A percentile compares a stretch with the other conserved stretches of the same genome.
Evolutionary conservation across 1,139 yeast genomes (phyloP).

Genomic region (Magnusiomyces sp.): DNA sequence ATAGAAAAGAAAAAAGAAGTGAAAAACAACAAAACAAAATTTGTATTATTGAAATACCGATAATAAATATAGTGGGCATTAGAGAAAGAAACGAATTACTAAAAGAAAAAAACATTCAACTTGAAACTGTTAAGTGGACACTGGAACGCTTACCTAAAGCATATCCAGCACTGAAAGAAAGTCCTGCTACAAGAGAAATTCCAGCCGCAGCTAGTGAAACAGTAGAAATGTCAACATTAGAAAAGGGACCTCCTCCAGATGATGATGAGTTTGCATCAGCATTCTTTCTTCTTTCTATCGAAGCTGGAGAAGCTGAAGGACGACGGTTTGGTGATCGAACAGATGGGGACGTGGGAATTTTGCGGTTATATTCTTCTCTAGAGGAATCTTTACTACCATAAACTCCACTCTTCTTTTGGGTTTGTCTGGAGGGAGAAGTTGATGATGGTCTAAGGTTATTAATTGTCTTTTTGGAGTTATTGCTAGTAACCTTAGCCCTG

Average conservation of each 20-base stretch:
- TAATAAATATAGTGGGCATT: no score
- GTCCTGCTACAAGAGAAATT: conserved; percentile 25
- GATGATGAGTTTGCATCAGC: background rate
- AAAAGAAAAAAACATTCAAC: conserved; percentile 1
- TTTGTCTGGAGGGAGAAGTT: no score
- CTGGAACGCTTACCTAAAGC: conserved; percentile 21
- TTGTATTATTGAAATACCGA: no score
- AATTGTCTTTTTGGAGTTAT: no score
- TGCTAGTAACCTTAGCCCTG: no score
- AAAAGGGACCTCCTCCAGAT: conserved; percentile 2
- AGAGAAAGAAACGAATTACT: background rate
- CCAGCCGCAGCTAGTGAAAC: conserved; percentile 26
- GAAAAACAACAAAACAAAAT: no score
- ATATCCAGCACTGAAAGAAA: conserved; percentile 28
- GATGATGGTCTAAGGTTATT: no score
- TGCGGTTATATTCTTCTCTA: no score
- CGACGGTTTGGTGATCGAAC: background rate
- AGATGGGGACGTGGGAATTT: conserved; percentile 1
- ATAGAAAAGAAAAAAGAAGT: no score
- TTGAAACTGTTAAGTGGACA: conserved; percentile 7
- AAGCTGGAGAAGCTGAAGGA: no score
- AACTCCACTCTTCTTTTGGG: no score
- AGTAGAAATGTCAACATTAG: conserved; percentile 17
- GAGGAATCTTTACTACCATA: no score
- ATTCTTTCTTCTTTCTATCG: background rate